Evolutionary conservation across 495 filamentous ascomycete genomes (phyloP), one percentile per base, ranked within the genome.

Genomic region (Platismatia glauca): DNA sequence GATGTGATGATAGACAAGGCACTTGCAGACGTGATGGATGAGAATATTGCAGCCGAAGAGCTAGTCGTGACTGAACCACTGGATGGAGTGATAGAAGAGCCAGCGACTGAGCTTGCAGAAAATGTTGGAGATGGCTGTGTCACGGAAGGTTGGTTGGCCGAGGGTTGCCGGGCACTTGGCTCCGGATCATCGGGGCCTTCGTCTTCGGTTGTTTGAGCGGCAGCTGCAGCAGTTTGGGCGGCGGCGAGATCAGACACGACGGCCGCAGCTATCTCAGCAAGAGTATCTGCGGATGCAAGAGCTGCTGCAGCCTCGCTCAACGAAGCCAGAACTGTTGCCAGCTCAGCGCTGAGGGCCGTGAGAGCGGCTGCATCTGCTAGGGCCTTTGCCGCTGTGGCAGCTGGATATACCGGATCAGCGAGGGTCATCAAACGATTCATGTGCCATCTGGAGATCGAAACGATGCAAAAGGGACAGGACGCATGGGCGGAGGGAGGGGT

Each of bases 191-290:
- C 44, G 1, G 44, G 48, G 5, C 48, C 48, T 37, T 22, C 56
- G 8, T 58, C n/a, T 24, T 38, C 37, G 24, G 41, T 58, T 27
- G 29, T 35, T 58, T 58, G 22, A 41, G 56, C 56, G 11, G 56
- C 22, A 41, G 56, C 33, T 44, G 56, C 56, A 24, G 56, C 56
- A 18, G 35, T 35, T 27, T 9, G 16, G 3, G 56, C 56, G 22
- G 56, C 56, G 35, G 56, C 56, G 34, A 58, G 1, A 7, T 58
- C 56, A 37, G 56, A 24, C 16, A 35, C 35, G 18, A 58, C 20
- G 18, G 56, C 56, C 6, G 56, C 56, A 41, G 56, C 56, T 22
- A 41, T 58, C 9, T 58, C 56, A 29, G 56, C 56, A 6, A 58
- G 41, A 13, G 56, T n/a, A 34, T 58, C 56, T 38, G 56, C 56